phyloP scores from a whole-genome alignment of 257 asterid genomes.

The Parsonsia alboflavescens region DNA sequence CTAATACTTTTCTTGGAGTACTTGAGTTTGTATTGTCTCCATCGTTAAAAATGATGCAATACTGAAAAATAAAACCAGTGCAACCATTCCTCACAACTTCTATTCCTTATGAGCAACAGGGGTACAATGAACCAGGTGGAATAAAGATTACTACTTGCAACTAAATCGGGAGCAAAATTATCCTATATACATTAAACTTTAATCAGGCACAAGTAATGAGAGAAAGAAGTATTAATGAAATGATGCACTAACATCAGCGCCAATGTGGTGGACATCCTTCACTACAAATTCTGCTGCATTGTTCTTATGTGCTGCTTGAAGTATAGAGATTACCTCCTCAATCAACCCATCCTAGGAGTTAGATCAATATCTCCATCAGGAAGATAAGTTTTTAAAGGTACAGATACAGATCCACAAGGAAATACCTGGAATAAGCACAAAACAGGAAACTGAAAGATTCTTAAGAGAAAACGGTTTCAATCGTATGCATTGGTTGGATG shows the following conservation, averaged over 20 bases:
- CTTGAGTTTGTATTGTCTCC: background rate
- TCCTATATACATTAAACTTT: background rate
- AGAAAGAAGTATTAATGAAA: conserved; percentile 2
- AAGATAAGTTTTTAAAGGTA: conserved; percentile 87
- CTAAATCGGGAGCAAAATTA: background rate
- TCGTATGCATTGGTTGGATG: background rate
- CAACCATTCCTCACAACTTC: background rate
- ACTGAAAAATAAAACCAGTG: background rate
- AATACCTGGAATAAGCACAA: conserved; percentile 54
- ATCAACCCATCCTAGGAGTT: conserved; percentile 58
- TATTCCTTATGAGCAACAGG: background rate
- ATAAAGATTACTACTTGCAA: background rate
- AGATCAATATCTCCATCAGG: conserved; percentile 98
- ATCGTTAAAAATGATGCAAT: background rate
- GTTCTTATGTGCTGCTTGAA: conserved; percentile 60
- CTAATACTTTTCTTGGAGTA: background rate
- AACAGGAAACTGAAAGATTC: conserved; percentile 7
- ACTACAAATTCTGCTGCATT: conserved; percentile 48
- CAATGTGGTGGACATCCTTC: conserved; percentile 78
- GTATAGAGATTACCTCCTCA: conserved; percentile 48
- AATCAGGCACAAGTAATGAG: background rate
- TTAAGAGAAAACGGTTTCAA: too few species aligned
- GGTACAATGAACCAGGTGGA: background rate
- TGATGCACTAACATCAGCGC: conserved; percentile 67
- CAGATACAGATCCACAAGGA: conserved; percentile 90